These are phyloP conservation scores for Debaryomyces maramus DNA, from an alignment of 805 yeast species.

Conservation along the genomic window DNA sequence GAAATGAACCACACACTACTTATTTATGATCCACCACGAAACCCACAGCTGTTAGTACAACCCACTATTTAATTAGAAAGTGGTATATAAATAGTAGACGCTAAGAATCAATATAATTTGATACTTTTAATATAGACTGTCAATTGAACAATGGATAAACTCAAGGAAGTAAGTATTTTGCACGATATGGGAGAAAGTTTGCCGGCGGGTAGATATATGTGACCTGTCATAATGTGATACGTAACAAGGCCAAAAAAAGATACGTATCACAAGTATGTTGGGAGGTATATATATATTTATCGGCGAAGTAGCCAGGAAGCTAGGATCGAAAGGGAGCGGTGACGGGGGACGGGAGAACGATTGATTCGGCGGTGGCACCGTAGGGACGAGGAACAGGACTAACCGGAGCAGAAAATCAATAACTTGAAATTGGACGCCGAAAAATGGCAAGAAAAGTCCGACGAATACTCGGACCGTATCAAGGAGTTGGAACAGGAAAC, in stretches of 20 bases:
- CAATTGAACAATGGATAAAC: conserved; percentile 49
- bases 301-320: too few species aligned
- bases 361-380: too few species aligned
- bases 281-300: too few species aligned
- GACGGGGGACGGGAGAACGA: not conserved
- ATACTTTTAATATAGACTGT: too few species aligned
- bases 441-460: conserved; percentile 95
- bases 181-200: too few species aligned
- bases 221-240: too few species aligned
- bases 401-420: conserved; percentile 64
- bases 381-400: not conserved
- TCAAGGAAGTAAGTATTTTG: conserved; percentile 52
- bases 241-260: too few species aligned
- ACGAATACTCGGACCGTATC: conserved; percentile 75
- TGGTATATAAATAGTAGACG: too few species aligned
- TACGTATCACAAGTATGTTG: too few species aligned
- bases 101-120: not conserved
- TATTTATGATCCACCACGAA: conserved; percentile 1
- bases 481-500: conserved; percentile 91
- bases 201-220: too few species aligned
- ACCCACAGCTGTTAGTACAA: too few species aligned
- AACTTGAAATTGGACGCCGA: conserved; percentile 93
- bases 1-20: not conserved
- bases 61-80: too few species aligned
- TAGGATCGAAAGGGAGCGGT: not conserved